phyloP scores from a whole-genome alignment of 768 basidiomycete species.

The Russula earlei region DNA sequence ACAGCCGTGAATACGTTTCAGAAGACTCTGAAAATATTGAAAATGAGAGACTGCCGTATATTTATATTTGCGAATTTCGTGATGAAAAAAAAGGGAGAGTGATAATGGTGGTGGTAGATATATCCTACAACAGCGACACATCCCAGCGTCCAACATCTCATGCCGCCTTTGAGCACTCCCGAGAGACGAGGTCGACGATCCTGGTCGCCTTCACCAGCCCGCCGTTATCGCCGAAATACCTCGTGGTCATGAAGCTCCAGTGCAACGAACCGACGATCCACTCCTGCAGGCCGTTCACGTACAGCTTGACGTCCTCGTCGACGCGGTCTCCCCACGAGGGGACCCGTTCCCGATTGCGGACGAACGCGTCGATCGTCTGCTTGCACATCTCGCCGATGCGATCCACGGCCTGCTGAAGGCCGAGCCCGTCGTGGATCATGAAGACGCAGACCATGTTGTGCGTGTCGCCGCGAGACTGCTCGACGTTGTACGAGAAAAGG shows the following conservation, averaged over 20 bases:
- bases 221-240: slow-evolving; percentile 62
- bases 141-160: no score
- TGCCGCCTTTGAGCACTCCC: background rate
- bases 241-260: slow-evolving; percentile 67
- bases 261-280: slow-evolving; percentile 73
- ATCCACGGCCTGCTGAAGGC: slow-evolving; percentile 64
- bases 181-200: slow-evolving; percentile 46
- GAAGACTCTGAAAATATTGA: no score
- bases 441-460: slow-evolving; percentile 81
- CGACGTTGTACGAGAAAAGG: slow-evolving; percentile 79
- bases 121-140: no score
- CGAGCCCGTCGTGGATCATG: slow-evolving; percentile 63
- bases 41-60: no score
- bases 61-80: no score
- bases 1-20: no score
- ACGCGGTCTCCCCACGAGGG: slow-evolving; percentile 67
- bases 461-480: slow-evolving; percentile 71
- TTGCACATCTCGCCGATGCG: slow-evolving; percentile 70
- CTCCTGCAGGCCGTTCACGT: slow-evolving; percentile 61
- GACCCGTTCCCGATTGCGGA: slow-evolving; percentile 33
- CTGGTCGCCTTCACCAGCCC: slow-evolving; percentile 45
- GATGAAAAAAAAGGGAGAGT: no score
- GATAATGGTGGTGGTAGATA: no score
- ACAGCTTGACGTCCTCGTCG: slow-evolving; percentile 52
- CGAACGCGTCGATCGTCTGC: slow-evolving; percentile 62